Conservation (phyloP, 169 alveolate species). For the Ichthyophthirius multifiliis region DNA sequence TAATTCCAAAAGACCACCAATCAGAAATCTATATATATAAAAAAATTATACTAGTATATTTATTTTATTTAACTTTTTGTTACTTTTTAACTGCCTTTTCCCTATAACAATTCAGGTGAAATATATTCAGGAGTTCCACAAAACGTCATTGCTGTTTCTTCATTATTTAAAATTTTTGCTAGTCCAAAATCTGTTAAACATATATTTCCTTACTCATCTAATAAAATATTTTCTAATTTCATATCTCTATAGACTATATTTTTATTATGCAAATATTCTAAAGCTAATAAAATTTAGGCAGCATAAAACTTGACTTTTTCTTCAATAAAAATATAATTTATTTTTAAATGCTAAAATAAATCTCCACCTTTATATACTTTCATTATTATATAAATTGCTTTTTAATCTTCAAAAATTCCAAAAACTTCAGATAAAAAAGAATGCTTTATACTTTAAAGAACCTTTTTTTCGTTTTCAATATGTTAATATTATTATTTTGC, state of each 20-base stretch:
- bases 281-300: not conserved
- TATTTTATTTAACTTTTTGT: not conserved
- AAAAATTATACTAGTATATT: not conserved
- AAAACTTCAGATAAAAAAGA: not conserved
- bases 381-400: not conserved
- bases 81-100: conserved; percentile 51
- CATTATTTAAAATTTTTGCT: conserved; percentile 54
- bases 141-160: conserved; percentile 52
- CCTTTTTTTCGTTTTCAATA: not conserved
- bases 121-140: conserved; percentile 80
- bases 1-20: conserved; percentile 69
- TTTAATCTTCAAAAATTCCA: not conserved
- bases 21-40: conserved; percentile 36
- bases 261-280: conserved; percentile 24
- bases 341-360: not conserved
- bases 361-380: conserved; percentile 8
- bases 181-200: conserved; percentile 77
- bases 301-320: conserved; percentile 7
- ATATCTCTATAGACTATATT: conserved; percentile 74
- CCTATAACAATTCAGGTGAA: conserved; percentile 74
- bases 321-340: not conserved
- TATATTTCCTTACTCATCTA: conserved; percentile 57
- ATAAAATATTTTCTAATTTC: conserved; percentile 75
- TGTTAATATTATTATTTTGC: not conserved
- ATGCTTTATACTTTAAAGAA: not conserved